phyloP scores from a whole-genome alignment of 192 early-diverging fungal species.

The Backusella westeae region DNA sequence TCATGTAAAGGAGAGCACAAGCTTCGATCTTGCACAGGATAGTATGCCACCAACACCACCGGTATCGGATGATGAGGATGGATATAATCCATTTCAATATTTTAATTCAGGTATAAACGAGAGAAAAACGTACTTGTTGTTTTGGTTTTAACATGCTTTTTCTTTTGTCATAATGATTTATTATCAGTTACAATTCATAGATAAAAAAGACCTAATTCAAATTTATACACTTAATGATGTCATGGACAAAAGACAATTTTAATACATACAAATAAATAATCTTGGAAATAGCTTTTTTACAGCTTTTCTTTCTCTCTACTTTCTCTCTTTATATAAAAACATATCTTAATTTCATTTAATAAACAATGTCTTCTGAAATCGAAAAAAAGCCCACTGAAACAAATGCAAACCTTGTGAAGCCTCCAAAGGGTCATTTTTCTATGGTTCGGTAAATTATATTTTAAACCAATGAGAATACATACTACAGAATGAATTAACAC shows the following conservation, averaged over 20 bases:
- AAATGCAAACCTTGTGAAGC: not conserved
- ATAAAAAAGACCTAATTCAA: too few species aligned
- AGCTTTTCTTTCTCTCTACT: not conserved
- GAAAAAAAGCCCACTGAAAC: not conserved
- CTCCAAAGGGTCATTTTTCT: slow-evolving; percentile 4
- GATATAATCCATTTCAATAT: slow-evolving; percentile 45
- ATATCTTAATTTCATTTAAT: not conserved
- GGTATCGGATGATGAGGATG: slow-evolving; percentile 22
- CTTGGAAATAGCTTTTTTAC: not conserved
- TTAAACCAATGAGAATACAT: not conserved
- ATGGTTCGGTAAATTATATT: not conserved
- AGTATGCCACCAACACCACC: not conserved
- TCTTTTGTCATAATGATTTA: not conserved
- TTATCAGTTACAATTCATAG: slow-evolving; percentile 3
- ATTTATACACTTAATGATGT: not conserved
- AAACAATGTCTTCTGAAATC: not conserved
- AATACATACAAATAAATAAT: not conserved
- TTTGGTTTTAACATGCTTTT: not conserved
- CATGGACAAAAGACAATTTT: not conserved
- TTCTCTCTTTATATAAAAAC: not conserved
- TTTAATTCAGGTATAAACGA: slow-evolving; percentile 51
- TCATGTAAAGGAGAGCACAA: slow-evolving; percentile 57
- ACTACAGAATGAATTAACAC: not conserved
- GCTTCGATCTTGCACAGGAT: slow-evolving; percentile 57
- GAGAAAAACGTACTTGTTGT: not conserved